Evolutionary conservation across 208 protist species (phyloP).

Genomic region (Strigomonas culicis): DNA sequence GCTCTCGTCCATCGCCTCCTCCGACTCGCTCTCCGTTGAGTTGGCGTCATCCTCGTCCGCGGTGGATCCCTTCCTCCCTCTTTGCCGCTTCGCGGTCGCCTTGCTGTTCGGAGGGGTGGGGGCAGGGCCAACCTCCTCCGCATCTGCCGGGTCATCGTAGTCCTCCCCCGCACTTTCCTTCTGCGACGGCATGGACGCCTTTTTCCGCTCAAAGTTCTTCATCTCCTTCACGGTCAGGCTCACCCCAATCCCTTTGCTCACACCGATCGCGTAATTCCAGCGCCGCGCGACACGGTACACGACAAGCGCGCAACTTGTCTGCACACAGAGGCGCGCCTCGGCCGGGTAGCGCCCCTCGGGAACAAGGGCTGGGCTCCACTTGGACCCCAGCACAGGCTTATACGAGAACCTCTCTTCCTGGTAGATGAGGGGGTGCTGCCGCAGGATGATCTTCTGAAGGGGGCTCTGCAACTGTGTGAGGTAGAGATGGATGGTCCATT

Average conservation of each 20-base stretch:
- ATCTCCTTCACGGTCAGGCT: background rate
- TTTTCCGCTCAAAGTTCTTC: background rate
- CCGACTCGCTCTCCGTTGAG: background rate
- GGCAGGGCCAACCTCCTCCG: background rate
- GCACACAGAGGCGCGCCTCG: conserved; percentile 54
- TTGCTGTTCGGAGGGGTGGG: background rate
- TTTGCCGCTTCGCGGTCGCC: background rate
- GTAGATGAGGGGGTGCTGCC: conserved; percentile 6
- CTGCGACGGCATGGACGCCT: background rate
- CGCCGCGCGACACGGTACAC: conserved; percentile 67
- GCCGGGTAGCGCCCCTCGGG: conserved; percentile 63
- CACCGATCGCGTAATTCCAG: conserved; percentile 16
- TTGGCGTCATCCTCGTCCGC: background rate
- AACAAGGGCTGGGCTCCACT: conserved; percentile 51
- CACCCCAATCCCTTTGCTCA: conserved; percentile 41
- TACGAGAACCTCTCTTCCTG: background rate
- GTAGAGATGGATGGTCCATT: conserved; percentile 55
- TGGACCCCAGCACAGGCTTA: conserved; percentile 43
- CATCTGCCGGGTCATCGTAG: background rate
- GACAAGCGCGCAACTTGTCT: conserved; percentile 53
- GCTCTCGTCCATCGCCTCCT: background rate
- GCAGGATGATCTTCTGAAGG: conserved; percentile 23
- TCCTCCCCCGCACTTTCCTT: background rate
- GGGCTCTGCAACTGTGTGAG: conserved; percentile 31
- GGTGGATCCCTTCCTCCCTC: background rate